Percentiles rank a stretch among this genome's conserved stretches.
Evolutionary conservation across 306 rosid species (phyloP).

Genomic region (Prunus armeniaca): DNA sequence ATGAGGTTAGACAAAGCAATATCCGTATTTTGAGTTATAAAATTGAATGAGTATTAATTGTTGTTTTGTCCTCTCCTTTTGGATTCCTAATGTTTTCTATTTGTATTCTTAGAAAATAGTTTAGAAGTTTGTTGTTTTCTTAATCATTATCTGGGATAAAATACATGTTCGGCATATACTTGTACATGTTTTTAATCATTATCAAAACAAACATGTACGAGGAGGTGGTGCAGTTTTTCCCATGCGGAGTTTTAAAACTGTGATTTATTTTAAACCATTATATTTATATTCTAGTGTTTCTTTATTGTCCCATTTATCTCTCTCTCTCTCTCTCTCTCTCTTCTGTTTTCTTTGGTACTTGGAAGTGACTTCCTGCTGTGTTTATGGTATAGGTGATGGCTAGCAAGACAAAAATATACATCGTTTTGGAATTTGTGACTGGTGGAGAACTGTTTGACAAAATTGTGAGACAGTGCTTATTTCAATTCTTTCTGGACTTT

Average conservation of each 20-base stretch:
- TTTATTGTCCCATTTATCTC: neutral
- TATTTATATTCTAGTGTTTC: neutral
- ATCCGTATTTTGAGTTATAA: too few species aligned
- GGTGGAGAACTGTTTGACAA: conserved; percentile 93
- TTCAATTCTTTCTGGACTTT: conserved; percentile 1
- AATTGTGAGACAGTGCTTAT: conserved; percentile 61
- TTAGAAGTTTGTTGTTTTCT: neutral
- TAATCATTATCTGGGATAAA: neutral
- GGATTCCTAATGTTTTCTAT: neutral
- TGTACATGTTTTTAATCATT: neutral
- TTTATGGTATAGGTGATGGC: conserved; percentile 80
- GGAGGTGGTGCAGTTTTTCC: neutral
- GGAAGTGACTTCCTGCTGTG: conserved; percentile 25
- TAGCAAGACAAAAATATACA: conserved; percentile 90
- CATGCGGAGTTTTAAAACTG: neutral
- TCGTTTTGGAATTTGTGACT: conserved; percentile 84
- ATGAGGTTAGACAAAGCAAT: conserved; percentile 60
- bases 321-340: neutral
- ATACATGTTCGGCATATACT: neutral
- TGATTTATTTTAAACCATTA: neutral
- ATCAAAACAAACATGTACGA: neutral
- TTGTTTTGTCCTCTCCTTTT: neutral
- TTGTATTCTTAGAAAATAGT: neutral
- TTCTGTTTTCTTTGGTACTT: conserved; percentile 1
- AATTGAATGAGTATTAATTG: too few species aligned